Evolutionary conservation across 495 filamentous ascomycete species (phyloP), one percentile per base, ranked within the genome.

Genomic region (Rusavskia elegans): DNA sequence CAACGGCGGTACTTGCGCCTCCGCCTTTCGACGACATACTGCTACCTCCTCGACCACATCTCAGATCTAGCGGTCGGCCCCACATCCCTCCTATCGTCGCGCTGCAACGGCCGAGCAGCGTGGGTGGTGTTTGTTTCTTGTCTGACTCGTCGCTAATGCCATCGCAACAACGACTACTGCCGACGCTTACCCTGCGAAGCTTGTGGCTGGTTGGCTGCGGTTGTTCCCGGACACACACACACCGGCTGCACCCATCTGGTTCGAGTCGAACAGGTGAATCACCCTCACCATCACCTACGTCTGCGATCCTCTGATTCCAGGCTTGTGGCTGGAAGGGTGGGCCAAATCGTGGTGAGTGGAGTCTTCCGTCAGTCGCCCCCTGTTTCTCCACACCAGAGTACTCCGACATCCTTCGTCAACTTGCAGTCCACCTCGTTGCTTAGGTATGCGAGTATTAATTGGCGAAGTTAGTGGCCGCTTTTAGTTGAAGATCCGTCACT

Each of bases 391-490:
- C 9, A 10, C 8, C 9, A 10, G 32, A 35, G 32, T 10, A 14
- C 32, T 10, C 6, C 32, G 8, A 35, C 6, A 35, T 14, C 32
- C 32, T 11, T 35, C 9, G 2, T 35, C 32, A 14, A 11, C 9
- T 35, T 35, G 32, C 32, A 3, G 9, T 35, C 20, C 39, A 42
- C 20, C 3, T 27, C 25, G 25, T 27, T 27, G 25, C 25, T 17
- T 23, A 7, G 14, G 5, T 14, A 50, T 50, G 48, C 48, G 36
- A 50, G 48, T 50, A 37, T 50, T 50, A 27, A 50, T 37, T 50
- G 48, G 29, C 27, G 30, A 37, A n/a, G 16, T 50, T 50, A 50
- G 48, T 50, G 30, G 48, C 48, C 48, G 48, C 30, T 50, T 50
- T 37, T 50, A 50, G 48, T 39, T 19, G 48, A 17, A 27, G 48